Percentiles rank a stretch among this genome's conserved stretches.
Conservation (phyloP, 495 filamentous ascomycete genomes). For the Talaromyces stipitatus region DNA sequence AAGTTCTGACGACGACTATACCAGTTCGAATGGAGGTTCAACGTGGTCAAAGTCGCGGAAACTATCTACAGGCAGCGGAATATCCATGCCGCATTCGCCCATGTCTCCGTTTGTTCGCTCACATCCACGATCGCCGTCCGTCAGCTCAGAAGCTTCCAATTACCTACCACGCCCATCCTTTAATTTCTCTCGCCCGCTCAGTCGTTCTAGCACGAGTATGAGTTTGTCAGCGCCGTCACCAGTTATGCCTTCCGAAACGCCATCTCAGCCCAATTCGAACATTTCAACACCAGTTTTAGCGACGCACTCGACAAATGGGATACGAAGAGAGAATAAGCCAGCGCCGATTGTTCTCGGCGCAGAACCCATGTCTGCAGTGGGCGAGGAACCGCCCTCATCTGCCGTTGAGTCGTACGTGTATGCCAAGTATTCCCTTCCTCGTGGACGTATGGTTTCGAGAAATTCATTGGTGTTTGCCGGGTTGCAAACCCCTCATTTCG, state of each 20-base stretch:
- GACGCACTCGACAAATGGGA: constrained; percentile 17
- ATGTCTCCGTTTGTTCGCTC: constrained; percentile 50
- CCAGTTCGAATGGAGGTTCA: constrained; percentile 44
- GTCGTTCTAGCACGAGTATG: constrained; percentile 61
- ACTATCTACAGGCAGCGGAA: constrained; percentile 57
- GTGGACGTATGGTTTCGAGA: constrained; percentile 67
- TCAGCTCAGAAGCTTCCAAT: constrained; percentile 67
- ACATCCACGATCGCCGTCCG: constrained; percentile 66
- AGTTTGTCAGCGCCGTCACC: constrained; percentile 35
- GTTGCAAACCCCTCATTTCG: constrained; percentile 48
- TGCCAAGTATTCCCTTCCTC: constrained; percentile 72
- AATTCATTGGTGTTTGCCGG: constrained; percentile 61
- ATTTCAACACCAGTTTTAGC: neutral
- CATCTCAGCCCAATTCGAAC: neutral
- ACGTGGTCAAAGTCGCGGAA: constrained; percentile 48
- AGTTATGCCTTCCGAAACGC: constrained; percentile 21
- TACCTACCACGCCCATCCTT: constrained; percentile 64
- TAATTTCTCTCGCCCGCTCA: constrained; percentile 90
- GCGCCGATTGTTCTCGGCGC: constrained; percentile 27
- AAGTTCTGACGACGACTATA: constrained; percentile 58
- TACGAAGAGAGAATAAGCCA: constrained; percentile 25
- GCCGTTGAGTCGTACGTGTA: constrained; percentile 72
- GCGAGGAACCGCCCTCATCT: constrained; percentile 32
- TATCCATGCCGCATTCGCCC: constrained; percentile 55
- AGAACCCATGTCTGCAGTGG: constrained; percentile 15